Base-by-base conservation (phyloP, 2,329 filamentous ascomycete genomes). In the Aaosphaeria pasadenensis region DNA sequence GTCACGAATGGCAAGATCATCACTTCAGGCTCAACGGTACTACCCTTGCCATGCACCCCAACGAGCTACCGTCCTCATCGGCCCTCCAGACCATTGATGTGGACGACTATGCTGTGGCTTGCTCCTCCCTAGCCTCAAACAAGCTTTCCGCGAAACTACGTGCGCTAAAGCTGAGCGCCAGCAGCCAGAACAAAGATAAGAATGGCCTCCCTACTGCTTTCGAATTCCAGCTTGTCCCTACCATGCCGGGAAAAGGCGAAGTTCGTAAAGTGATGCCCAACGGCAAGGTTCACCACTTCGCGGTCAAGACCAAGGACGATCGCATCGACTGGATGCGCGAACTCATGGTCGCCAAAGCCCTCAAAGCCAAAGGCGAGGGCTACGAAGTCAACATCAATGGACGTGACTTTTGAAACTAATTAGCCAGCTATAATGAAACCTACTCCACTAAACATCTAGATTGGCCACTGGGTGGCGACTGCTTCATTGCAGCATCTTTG, bases 271-370 rank as follows among this genome's bases (percentile, higher is more conserved):
- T 69, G 35, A 51, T 67, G 47, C 62, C 64, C 5, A 62, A 64
- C 38, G 84, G 83, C 60, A 96, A 96, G 79, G 88, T 89, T 40
- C 92, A 97, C 64, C 90, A 97, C 68, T 97, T 97, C 67, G 89
- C 92, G 0, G 92, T 96, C 58, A 87, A 87, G 73, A 84, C 79
- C 60, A 82, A 91, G 11, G 89, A 96, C 64, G 89, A 96, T 67
- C 82, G 92, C 52, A 96, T 97, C 62, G 92, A 96, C 69, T 99
- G 94, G 94, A 95, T 95, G 89, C 80, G 89, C 46, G 89, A 95
- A 78, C 75, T 95, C 52, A 95, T 95, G 89, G 82, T 95, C 41
- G 89, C 89, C 46, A 94, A 94, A 76, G 89, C 89, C 13, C 76
- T 90, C 66, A 88, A 86, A 76, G 87, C 90, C 72, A 94, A 91